These are phyloP conservation scores for Phragmites australis DNA, from an alignment of 176 grass and related monocot species.

Conservation along the genomic window DNA sequence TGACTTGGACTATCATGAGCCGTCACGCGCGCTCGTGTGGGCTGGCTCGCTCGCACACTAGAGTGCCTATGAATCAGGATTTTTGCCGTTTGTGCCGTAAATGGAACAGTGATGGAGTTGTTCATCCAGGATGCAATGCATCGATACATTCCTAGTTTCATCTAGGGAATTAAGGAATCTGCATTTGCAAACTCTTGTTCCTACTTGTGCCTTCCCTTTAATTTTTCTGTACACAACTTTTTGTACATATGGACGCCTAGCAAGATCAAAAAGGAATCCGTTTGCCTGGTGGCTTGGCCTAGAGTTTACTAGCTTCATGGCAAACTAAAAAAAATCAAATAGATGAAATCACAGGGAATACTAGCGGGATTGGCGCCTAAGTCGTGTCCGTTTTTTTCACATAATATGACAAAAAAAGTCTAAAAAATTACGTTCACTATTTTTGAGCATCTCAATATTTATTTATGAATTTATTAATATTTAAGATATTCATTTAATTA, in stretches of 20 bases:
- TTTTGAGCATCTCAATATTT: too few species aligned
- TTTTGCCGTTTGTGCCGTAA: constrained; percentile 1
- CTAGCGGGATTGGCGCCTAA: too few species aligned
- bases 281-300: neutral
- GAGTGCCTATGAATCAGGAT: too few species aligned
- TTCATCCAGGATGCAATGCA: neutral
- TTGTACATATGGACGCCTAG: neutral
- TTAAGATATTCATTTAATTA: too few species aligned
- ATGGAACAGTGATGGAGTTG: neutral
- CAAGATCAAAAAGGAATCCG: neutral
- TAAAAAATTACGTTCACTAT: too few species aligned
- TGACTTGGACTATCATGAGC: too few species aligned
- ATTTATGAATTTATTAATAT: too few species aligned
- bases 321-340: neutral
- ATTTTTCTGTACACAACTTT: neutral
- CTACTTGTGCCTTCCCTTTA: neutral
- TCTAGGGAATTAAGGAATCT: neutral
- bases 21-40: too few species aligned
- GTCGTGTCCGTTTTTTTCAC: too few species aligned
- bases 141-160: neutral
- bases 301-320: neutral
- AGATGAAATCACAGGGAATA: too few species aligned
- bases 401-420: too few species aligned
- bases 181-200: neutral
- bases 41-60: too few species aligned